Evolutionary conservation across 139 green algal genomes (phyloP).

Genomic region (Tetraselmis chui): DNA sequence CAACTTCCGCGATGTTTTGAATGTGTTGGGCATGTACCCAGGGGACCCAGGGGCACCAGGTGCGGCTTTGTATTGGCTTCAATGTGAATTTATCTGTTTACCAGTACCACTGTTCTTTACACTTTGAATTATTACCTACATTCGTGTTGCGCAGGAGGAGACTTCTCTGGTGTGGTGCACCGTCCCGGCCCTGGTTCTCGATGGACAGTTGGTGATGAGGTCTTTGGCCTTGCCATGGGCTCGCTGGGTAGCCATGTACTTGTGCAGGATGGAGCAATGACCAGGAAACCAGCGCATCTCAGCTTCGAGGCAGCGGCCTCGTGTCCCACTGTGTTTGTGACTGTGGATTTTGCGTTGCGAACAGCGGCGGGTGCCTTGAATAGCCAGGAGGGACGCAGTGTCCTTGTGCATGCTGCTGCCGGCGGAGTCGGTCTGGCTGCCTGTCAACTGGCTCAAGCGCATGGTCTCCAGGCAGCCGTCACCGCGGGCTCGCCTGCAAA

Average conservation of each 20-base stretch:
- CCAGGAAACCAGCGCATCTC: background rate
- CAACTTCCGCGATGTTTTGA: constrained; percentile 17
- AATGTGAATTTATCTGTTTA: too few species aligned
- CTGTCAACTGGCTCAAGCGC: constrained; percentile 35
- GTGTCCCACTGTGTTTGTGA: constrained; percentile 16
- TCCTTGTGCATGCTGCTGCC: constrained; percentile 53
- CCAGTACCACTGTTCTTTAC: too few species aligned
- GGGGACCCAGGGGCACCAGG: constrained; percentile 8
- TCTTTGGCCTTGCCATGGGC: constrained; percentile 73
- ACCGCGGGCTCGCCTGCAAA: constrained; percentile 68
- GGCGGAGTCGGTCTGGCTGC: constrained; percentile 67
- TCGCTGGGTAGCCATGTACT: constrained; percentile 57
- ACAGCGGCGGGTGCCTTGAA: constrained; percentile 26
- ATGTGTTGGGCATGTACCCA: constrained; percentile 16
- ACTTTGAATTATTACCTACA: too few species aligned
- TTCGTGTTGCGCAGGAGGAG: constrained; percentile 1
- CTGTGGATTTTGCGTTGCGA: constrained; percentile 1
- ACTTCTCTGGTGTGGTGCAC: background rate
- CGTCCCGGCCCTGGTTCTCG: background rate
- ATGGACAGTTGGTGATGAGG: constrained; percentile 36
- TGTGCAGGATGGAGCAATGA: background rate
- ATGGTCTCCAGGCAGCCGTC: constrained; percentile 36
- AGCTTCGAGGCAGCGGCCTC: constrained; percentile 6
- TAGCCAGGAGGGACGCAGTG: background rate
- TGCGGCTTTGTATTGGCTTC: too few species aligned